Conservation (phyloP, 805 yeast species). For the Metschnikowia lachancei region DNA sequence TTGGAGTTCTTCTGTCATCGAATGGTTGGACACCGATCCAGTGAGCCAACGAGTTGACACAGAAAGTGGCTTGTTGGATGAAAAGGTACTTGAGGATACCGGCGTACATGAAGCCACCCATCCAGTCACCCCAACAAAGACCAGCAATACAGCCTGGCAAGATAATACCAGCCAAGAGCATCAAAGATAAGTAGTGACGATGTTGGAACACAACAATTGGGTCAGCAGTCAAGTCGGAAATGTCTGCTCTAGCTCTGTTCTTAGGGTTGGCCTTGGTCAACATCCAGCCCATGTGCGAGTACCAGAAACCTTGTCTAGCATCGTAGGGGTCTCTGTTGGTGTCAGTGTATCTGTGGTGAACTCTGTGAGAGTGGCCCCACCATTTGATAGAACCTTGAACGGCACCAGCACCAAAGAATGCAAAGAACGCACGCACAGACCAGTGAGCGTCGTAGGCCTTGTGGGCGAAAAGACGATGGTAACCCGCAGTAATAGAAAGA, state of each 20-base stretch:
- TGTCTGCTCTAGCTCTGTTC: slow-evolving; percentile 77
- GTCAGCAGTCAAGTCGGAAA: slow-evolving; percentile 71
- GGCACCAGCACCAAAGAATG: slow-evolving; percentile 78
- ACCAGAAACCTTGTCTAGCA: slow-evolving; percentile 82
- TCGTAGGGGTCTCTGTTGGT: slow-evolving; percentile 82
- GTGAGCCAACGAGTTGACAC: slow-evolving; percentile 83
- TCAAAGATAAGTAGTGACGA: slow-evolving; percentile 64
- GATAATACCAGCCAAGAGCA: slow-evolving; percentile 59
- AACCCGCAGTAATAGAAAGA: slow-evolving; percentile 78
- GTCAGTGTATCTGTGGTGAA: slow-evolving; percentile 85
- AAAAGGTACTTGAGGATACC: slow-evolving; percentile 67
- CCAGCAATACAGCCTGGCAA: slow-evolving; percentile 53
- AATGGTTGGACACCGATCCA: slow-evolving; percentile 86
- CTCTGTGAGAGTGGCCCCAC: slow-evolving; percentile 87
- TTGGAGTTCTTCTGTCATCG: slow-evolving; percentile 82
- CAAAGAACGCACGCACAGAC: slow-evolving; percentile 63
- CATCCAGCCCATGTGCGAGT: slow-evolving; percentile 87
- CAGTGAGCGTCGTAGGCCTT: slow-evolving; percentile 63
- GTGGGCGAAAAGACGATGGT: slow-evolving; percentile 79
- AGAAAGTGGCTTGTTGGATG: slow-evolving; percentile 83
- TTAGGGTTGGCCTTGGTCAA: slow-evolving; percentile 75
- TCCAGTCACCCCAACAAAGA: slow-evolving; percentile 33
- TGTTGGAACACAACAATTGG: slow-evolving; percentile 81
- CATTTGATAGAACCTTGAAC: slow-evolving; percentile 84
- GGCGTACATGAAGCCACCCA: slow-evolving; percentile 76